Base-by-base conservation (phyloP, 495 filamentous ascomycete genomes). In the Podospora sp. region DNA sequence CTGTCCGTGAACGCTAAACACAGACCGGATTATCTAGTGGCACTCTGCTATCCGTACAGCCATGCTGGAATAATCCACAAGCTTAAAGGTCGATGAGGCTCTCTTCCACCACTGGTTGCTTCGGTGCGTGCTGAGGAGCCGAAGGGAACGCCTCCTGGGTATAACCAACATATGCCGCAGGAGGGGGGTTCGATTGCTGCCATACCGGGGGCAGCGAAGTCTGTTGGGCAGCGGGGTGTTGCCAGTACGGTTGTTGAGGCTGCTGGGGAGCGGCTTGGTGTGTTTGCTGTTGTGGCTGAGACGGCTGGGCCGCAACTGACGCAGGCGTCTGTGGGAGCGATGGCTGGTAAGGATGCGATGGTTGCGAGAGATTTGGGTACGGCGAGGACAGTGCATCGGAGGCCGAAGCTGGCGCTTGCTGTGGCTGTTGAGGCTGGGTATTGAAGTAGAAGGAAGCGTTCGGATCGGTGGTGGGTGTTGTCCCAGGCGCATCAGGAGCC, bases 51-150 rank as follows among this genome's bases (percentile, higher is more conserved):
- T 22, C 21, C 52, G 21, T 55, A 24, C 40, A 46, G 40, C 12
- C 16, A 14, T 46, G 40, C 40, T 18, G 40, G 40, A 6, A 6
- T 11, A 46, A 46, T 46, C 4, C 40, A 2, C 40, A 46, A 46
- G 2, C 2, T 78, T 79, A 92, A 64, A 92, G 80, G 74, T 98
- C 94, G 79, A 98, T 98, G 77, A 98, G 80, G 72, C 91, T 93
- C 78, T 98, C 94, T 78, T 98, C 94, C 65, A 92, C 83, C 16
- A 87, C 85, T 12, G 87, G 83, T 63, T 87, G 82, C 65, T 85
- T 83, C 33, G 87, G 83, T 69, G 90, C 85, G 70, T 87, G 87
- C 36, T 82, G 81, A 33, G 87, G 87, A 60, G 84, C 91, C 0
- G 82, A 78, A 52, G 90, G 89, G 73, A 92, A 89, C 49, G 86